Percentiles rank a stretch among this genome's conserved stretches.
These are phyloP conservation scores for Gracilaria gracilis DNA, from an alignment of 23 red algal species.

Conservation along the genomic window DNA sequence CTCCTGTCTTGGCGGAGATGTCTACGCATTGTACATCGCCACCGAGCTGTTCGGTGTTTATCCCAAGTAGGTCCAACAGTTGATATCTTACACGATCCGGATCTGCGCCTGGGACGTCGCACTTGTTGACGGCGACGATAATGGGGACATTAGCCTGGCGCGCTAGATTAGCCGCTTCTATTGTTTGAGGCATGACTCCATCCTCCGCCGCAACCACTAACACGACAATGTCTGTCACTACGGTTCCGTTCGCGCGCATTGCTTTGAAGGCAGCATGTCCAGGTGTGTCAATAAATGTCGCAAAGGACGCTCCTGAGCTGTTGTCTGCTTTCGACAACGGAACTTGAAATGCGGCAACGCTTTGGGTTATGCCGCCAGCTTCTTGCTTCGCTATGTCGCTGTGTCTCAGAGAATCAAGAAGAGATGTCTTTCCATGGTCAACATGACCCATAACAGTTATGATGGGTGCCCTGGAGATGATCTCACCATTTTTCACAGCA, in stretches of 20 bases:
- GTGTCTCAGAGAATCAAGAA: slow-evolving; percentile 86
- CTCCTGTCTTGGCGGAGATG: slow-evolving; percentile 84
- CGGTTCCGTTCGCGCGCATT: slow-evolving; percentile 88
- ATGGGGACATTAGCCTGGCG: slow-evolving; percentile 78
- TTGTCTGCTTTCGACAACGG: not conserved
- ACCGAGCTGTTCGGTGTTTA: slow-evolving; percentile 84
- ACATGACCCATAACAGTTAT: slow-evolving; percentile 98
- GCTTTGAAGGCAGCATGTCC: slow-evolving; percentile 92
- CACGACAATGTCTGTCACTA: slow-evolving; percentile 86
- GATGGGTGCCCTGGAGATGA: slow-evolving; percentile 66
- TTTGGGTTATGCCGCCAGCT: slow-evolving; percentile 97
- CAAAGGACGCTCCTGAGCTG: not conserved
- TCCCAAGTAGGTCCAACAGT: slow-evolving; percentile 59
- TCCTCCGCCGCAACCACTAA: slow-evolving; percentile 95
- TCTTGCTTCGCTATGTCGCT: slow-evolving; percentile 76
- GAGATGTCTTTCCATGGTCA: slow-evolving; percentile 96
- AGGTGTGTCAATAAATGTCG: slow-evolving; percentile 93
- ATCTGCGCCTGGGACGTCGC: slow-evolving; percentile 72
- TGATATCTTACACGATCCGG: slow-evolving; percentile 59
- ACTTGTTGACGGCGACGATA: slow-evolving; percentile 95
- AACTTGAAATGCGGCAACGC: slow-evolving; percentile 88
- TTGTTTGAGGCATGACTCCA: slow-evolving; percentile 94
- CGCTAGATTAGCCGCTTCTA: slow-evolving; percentile 86
- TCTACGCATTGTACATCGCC: slow-evolving; percentile 89
- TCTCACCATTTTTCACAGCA: not conserved